phyloP scores from a whole-genome alignment of 129 eudicot species.

The Helianthus tuberosus region DNA sequence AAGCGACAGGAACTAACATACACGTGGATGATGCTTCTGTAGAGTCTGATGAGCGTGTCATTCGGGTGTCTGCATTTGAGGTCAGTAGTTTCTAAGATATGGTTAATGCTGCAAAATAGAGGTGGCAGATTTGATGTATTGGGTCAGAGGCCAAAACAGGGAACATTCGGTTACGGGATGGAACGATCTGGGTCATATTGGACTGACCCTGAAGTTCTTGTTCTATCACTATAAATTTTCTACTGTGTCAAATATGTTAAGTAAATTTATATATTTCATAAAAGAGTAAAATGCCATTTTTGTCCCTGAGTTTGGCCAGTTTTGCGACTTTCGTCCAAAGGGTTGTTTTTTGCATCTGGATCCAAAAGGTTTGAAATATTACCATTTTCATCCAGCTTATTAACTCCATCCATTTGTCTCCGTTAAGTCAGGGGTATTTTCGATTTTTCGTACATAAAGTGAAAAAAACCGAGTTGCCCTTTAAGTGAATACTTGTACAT shows the following conservation, averaged over 20 bases:
- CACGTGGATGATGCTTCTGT: conserved; percentile 65
- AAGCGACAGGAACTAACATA: conserved; percentile 76
- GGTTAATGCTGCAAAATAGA: neutral
- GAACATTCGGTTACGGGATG: neutral
- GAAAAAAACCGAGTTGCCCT: too few species aligned
- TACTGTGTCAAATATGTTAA: neutral
- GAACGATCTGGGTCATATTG: neutral
- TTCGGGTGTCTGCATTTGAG: conserved; percentile 80
- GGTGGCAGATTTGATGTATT: neutral
- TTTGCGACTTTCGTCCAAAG: too few species aligned
- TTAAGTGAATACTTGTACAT: too few species aligned
- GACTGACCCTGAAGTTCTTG: neutral
- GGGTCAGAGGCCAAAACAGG: conserved; percentile 4
- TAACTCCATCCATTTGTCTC: neutral
- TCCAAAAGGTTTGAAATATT: too few species aligned
- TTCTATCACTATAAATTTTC: neutral
- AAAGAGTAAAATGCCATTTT: neutral
- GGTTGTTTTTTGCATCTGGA: too few species aligned
- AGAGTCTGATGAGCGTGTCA: conserved; percentile 73
- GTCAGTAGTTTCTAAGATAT: conserved; percentile 34
- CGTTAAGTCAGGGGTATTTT: too few species aligned
- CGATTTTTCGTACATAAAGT: too few species aligned
- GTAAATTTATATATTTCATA: neutral
- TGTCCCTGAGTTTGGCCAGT: too few species aligned
- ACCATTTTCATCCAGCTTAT: too few species aligned